Base-by-base conservation (phyloP, 2,329 filamentous ascomycete genomes). In the Berkeleyomyces basicola region DNA sequence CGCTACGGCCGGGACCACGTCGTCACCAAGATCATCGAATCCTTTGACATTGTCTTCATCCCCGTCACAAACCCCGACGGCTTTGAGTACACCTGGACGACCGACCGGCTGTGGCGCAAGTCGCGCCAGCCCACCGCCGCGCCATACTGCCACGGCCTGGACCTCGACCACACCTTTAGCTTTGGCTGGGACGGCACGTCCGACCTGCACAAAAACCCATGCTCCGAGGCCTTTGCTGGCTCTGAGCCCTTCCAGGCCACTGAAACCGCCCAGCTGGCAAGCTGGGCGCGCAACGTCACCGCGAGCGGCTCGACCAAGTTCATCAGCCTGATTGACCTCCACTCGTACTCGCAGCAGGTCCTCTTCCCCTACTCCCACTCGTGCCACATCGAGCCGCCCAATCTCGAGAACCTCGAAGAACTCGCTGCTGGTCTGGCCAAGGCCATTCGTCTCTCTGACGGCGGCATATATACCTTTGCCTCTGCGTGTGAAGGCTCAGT, bases 301-400 rank as follows among this genome's bases (percentile, higher is more conserved):
- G 76, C 80, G 6, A 77, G 83, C 67, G 82, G 86, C 70, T 84
- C 86, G 63, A 83, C 85, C 60, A 79, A 86, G 14, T 90, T 97
- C 67, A 81, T 91, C n/a, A 90, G 86, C 2, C 86, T 95, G 67
- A 71, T 97, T 53, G 93, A 99, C 71, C 78, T 97, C 36, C 93
- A 99, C 73, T 92, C 89, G 1, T 99, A 97, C 72, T 95, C 90
- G 0, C 91, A 99, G 74, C 88, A 96, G 73, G 86, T 99, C 31
- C 79, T 97, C 7, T 96, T 93, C 71, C 93, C 93, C 0, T 97
- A 91, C 71, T 85, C 88, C 4, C 96, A 89, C 74, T 88, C 88
- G 10, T 99, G 93, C 76, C 75, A 78, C 4, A 78, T 81, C 4
- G 77, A 84, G 37, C 92, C 93, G 10, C 91, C 92, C 0, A 90